Conservation (phyloP, 495 filamentous ascomycete genomes). For the Daldinia concentrica region DNA sequence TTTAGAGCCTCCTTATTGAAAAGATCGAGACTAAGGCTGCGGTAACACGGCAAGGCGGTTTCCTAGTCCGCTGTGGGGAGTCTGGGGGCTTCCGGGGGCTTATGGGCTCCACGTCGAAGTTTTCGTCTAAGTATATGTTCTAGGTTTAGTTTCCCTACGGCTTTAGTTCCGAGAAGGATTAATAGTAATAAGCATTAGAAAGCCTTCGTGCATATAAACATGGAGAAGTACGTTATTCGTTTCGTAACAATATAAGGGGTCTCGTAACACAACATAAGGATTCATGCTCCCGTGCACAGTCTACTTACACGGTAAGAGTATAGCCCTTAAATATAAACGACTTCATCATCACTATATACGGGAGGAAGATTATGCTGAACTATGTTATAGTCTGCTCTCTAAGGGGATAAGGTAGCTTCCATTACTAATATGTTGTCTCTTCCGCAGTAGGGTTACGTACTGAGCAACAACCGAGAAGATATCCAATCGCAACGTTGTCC, state of each 20-base stretch:
- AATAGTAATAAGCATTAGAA: too few relatives aligned
- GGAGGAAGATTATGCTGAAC: neutral
- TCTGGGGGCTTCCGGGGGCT: slow-evolving; percentile 4
- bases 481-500: slow-evolving; percentile 31
- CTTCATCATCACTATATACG: neutral
- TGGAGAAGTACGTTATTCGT: neutral
- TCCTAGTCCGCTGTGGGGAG: slow-evolving; percentile 16
- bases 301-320: neutral
- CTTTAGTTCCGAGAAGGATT: neutral
- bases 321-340: neutral
- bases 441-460: too few relatives aligned
- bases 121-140: neutral
- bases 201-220: neutral
- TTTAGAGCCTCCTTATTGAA: slow-evolving; percentile 4
- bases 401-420: neutral
- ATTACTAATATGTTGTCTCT: too few relatives aligned
- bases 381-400: neutral
- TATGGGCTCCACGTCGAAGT: neutral
- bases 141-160: neutral
- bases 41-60: slow-evolving; percentile 10
- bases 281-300: neutral
- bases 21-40: slow-evolving; percentile 10
- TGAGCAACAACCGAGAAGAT: neutral
- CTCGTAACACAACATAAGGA: slow-evolving; percentile 1
- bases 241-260: neutral